Evolutionary conservation across 495 filamentous ascomycete genomes (phyloP).

Genomic region (Pseudotulostoma volvatum): DNA sequence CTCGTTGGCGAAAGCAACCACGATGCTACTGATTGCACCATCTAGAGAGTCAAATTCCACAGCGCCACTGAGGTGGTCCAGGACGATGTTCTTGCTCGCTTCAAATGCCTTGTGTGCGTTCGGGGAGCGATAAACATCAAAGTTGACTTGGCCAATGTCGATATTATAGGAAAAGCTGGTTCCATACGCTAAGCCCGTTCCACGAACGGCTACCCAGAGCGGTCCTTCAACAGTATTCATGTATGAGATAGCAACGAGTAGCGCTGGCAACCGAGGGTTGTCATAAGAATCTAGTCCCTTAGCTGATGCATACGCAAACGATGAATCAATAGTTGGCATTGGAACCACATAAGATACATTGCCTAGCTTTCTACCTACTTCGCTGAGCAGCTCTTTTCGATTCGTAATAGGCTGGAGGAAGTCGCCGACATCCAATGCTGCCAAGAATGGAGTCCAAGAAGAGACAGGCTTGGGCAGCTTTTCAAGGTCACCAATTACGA

Average conservation of each 20-base stretch:
- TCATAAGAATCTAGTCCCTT: conserved; percentile 57
- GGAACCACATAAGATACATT: conserved; percentile 64
- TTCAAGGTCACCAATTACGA: conserved; percentile 68
- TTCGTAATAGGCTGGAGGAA: conserved; percentile 42
- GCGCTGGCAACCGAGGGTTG: conserved; percentile 63
- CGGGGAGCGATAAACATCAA: conserved; percentile 75
- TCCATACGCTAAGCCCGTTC: conserved; percentile 83
- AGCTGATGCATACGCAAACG: conserved; percentile 60
- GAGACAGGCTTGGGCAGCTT: conserved; percentile 67
- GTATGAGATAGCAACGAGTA: conserved; percentile 75
- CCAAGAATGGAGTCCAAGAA: conserved; percentile 55
- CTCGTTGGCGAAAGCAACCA: conserved; percentile 68
- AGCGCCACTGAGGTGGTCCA: conserved; percentile 43
- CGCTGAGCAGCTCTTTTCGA: conserved; percentile 46
- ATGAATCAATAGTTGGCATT: conserved; percentile 86
- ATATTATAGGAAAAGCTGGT: conserved; percentile 56
- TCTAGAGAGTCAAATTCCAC: conserved; percentile 67
- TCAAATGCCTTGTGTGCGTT: conserved; percentile 76
- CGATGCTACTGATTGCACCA: conserved; percentile 76
- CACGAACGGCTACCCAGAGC: conserved; percentile 81
- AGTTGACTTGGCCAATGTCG: conserved; percentile 63
- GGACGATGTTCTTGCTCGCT: conserved; percentile 57
- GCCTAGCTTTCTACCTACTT: conserved; percentile 56
- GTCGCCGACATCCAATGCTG: conserved; percentile 27
- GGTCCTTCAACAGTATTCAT: conserved; percentile 90